Base-by-base conservation (phyloP, 257 asterid genomes). In the Anisodus acutangulus region DNA sequence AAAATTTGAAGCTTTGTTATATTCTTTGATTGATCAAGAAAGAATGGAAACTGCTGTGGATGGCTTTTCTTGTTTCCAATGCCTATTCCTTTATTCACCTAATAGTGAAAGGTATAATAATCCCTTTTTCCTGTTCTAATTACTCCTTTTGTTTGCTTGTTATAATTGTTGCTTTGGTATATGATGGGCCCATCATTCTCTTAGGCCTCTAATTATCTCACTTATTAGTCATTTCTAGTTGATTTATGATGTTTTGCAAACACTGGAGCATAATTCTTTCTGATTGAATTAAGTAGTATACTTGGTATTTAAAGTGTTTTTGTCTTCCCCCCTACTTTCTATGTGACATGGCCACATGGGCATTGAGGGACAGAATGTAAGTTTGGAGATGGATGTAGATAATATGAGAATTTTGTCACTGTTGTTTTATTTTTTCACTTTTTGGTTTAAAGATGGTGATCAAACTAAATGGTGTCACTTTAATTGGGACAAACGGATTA, bases 31-130 rank as follows among this genome's bases (percentile, higher is more conserved):
- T 89, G 86, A 85, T 85, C 85, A 83, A 64, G 53, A 39, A 59
- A 66, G 59, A 68, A 67, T 17, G 62, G 26, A 91, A 85, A 87
- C 91, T 87, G 90, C 47, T 64, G 59, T 57, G 85, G 43, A 59
- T 69, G 87, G 88, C 87, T 88, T 89, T 80, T 80, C 87, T 88
- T 88, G 81, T 84, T 87, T 88, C 71, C 54, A 85, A 80, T 86
- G 81, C 86, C 53, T 83, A 83, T 85, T 59, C 49, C 31, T 85
- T 80, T 85, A 80, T 85, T 83, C 86, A 87, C 82, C 54, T 85
- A 86, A 79, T 81, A 41, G 89, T 86, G 89, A 88, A 87, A 84
- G 98, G 98, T 93, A 86, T 84, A 49, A 67, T 55, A 31, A 11
- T 6, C 62, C 57, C 19, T 17, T 57, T 31, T 31, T 2, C 63